phyloP scores from a whole-genome alignment of 2,329 filamentous ascomycete genomes.

The Dactylellina drechsleri region DNA sequence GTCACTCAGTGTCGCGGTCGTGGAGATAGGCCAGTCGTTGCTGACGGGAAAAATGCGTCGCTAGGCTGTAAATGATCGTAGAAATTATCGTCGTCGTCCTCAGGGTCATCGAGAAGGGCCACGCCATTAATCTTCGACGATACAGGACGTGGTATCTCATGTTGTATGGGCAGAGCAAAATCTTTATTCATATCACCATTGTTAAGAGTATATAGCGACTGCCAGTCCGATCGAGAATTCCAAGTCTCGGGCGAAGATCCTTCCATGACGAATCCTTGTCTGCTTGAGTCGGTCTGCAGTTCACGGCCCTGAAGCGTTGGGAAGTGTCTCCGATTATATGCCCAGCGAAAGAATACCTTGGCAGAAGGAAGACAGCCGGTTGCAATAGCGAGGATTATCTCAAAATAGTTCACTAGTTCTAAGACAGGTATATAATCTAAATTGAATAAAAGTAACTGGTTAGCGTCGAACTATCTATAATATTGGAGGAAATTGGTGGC shows the following conservation, averaged over 20 bases:
- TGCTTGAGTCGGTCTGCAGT: conserved; percentile 32
- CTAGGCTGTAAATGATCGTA: conserved; percentile 53
- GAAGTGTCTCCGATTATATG: conserved; percentile 37
- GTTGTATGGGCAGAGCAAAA: conserved; percentile 15
- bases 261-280: conserved; percentile 36
- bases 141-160: conserved; percentile 17
- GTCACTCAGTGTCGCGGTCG: conserved; percentile 13
- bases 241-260: conserved; percentile 22
- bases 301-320: conserved; percentile 19
- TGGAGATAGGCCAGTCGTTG: conserved; percentile 40
- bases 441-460: neutral
- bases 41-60: conserved; percentile 48
- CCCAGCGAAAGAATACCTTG: conserved; percentile 50
- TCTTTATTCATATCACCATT: conserved; percentile 27
- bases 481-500: neutral
- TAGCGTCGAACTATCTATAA: neutral
- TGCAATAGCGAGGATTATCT: conserved; percentile 39
- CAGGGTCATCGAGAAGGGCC: conserved; percentile 40
- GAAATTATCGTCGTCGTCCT: conserved; percentile 53
- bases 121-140: conserved; percentile 26
- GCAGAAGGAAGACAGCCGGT: conserved; percentile 49
- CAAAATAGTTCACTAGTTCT: conserved; percentile 49
- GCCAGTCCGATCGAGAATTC: conserved; percentile 48
- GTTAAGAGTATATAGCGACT: conserved; percentile 30
- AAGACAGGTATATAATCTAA: conserved; percentile 46